Conservation (phyloP, 2,329 filamentous ascomycete genomes). For the Fusarium avenaceum region DNA sequence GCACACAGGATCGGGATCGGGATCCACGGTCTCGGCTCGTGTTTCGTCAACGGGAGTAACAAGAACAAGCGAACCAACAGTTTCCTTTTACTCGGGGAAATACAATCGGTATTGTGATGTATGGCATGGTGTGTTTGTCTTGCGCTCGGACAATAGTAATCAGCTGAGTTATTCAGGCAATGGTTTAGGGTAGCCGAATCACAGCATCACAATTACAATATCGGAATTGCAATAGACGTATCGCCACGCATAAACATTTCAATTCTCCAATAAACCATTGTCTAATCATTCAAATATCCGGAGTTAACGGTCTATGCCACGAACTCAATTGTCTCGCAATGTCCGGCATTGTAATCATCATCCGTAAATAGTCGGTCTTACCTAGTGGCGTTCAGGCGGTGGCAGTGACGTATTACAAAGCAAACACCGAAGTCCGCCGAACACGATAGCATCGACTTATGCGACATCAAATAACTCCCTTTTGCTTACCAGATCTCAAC, state of each 20-base stretch:
- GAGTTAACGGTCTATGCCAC: conserved; percentile 23
- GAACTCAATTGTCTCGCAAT: background rate
- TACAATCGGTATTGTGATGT: background rate
- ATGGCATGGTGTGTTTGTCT: background rate
- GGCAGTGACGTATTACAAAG: conserved; percentile 60
- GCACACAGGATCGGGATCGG: background rate
- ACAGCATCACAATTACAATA: background rate
- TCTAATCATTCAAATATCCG: background rate
- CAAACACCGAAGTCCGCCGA: conserved; percentile 51
- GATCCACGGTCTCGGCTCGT: conserved; percentile 20
- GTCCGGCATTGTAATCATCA: conserved; percentile 13
- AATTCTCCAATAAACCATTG: background rate
- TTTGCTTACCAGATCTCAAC: conserved; percentile 5
- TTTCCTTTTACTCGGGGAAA: background rate
- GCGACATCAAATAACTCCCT: conserved; percentile 4
- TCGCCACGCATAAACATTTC: background rate
- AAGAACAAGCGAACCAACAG: conserved; percentile 16
- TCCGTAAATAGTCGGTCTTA: background rate
- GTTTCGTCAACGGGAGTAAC: conserved; percentile 10
- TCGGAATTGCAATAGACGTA: background rate
- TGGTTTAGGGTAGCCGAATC: background rate
- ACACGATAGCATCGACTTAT: conserved; percentile 32
- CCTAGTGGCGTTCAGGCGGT: conserved; percentile 40
- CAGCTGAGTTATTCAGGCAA: background rate
- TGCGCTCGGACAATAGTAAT: background rate